Base-by-base conservation (phyloP, 768 basidiomycete genomes). In the Pulveroboletus frians region DNA sequence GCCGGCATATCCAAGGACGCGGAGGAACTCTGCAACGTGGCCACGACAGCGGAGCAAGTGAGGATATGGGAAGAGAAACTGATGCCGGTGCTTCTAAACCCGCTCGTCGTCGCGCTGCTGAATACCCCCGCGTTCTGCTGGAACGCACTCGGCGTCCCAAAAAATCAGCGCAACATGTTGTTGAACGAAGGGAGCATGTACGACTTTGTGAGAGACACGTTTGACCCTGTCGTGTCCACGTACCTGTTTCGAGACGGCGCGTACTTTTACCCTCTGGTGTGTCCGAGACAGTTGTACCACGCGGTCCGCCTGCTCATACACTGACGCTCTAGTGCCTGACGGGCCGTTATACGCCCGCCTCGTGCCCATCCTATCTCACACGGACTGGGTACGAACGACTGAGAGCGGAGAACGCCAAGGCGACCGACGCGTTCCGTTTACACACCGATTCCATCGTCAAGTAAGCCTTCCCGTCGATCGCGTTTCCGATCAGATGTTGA, bases 101-200 rank as follows among this genome's bases (percentile, higher is more conserved):
- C 74, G 18, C 49, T 80, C 20, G 78, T 87, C 43, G 73, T 81
- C 40, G 73, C 75, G 9, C 52, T 71, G 15, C 66, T 85, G 47
- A 65, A 73, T 47, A 71, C 68, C 9, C 75, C 73, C 23, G 45
- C 63, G 14, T 70, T 84, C 52, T 84, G 81, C 53, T 90, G 88
- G 88, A 85, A 86, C 57, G 85, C 86, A 0, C 68, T 89, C 20
- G 88, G 87, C 14, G 88, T 90, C 4, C 86, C 88, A 4, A 67
- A 74, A 53, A 84, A 84, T 58, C 84, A 88, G 67, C 73, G 82
- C 52, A 70, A 71, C 49, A 80, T 83, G 75, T 67, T 85, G 46
- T 56, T 83, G 21, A 62, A 76, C 8, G 79, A 80, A 49, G 77
- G 78, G 18, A 62, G 69, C 18, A 44, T 65, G 1, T 80, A 74